Evolutionary conservation across 2,329 filamentous ascomycete genomes (phyloP).

Genomic region (Corniculantispora saksenae): DNA sequence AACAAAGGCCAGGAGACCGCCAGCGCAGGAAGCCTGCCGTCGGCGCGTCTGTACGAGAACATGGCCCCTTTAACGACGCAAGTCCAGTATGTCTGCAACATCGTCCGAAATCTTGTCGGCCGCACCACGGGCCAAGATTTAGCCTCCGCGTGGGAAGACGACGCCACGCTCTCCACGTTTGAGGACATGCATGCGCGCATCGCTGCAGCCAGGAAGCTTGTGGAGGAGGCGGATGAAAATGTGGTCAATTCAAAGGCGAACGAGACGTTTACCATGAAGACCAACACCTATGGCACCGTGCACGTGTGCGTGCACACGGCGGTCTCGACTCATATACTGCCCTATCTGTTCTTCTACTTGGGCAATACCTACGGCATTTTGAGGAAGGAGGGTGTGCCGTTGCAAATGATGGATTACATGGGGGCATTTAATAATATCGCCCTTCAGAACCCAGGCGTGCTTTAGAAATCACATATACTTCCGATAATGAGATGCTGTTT

Average conservation of each 20-base stretch:
- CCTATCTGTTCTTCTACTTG: constrained; percentile 14
- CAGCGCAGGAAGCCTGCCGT: background rate
- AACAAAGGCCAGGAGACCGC: background rate
- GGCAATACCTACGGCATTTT: background rate
- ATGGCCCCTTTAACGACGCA: constrained; percentile 33
- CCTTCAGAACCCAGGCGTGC: background rate
- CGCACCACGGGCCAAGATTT: constrained; percentile 15
- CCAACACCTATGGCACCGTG: constrained; percentile 6
- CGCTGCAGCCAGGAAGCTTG: background rate
- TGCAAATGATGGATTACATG: constrained; percentile 5
- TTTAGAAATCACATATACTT: background rate
- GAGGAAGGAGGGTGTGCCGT: constrained; percentile 10
- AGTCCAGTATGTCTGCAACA: constrained; percentile 25
- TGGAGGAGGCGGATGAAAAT: background rate
- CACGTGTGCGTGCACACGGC: background rate
- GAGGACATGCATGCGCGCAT: constrained; percentile 1
- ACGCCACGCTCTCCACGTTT: background rate
- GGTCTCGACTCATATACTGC: constrained; percentile 10
- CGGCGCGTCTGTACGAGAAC: constrained; percentile 25
- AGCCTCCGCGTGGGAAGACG: background rate
- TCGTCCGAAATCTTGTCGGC: constrained; percentile 22
- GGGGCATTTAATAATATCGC: background rate
- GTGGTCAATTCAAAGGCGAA: constrained; percentile 4
- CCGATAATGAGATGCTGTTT: background rate
- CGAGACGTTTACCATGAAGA: constrained; percentile 8